Base-by-base conservation (phyloP, 2,329 filamentous ascomycete genomes). In the Mariannaea elegans region DNA sequence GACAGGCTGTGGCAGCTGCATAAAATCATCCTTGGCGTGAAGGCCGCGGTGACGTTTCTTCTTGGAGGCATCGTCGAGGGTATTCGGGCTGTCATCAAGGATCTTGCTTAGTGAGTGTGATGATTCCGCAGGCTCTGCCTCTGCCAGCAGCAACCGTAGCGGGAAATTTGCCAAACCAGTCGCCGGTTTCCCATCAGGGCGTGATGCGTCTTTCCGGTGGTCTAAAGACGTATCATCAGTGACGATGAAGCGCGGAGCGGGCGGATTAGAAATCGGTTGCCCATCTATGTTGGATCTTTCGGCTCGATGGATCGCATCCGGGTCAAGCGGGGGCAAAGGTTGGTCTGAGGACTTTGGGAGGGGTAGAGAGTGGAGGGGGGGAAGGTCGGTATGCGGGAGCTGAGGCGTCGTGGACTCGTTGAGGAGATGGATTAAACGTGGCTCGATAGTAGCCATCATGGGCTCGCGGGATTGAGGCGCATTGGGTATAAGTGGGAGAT, bases 381-480 rank as follows among this genome's bases (percentile, higher is more conserved):
- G 85, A 3, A 87, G 80, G 61, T 85, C 83, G 69, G 81, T 76
- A 62, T 81, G 79, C 68, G 76, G 78, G 67, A 78, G 76, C 65
- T 80, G 80, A 44, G 82, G 80, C 63, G 79, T 78, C 39, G 79
- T 79, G 47, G 80, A 81, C 69, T 86, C 83, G 75, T 89, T 89
- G 70, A 89, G 79, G 65, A 89, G 77, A 73, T 88, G 85, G 72
- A 88, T 89, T 66, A 89, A 80, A 72, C 86, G 84, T 72, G 87
- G 87, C 81, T 89, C 87, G 77, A 89, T 89, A 71, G 85, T 88
- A 67, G 85, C 84, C 84, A 87, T 87, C 76, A 75, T 85, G 80
- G 71, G 66, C 69, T 68, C 61, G 60, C 54, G 54, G 63, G 64
- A 55, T 56, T 63, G 56, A 60, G 55, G 63, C 66, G 68, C 65